Evolutionary conservation across 768 basidiomycete genomes (phyloP), one percentile per base, ranked within the genome.

Genomic region (Boletus patriciae): DNA sequence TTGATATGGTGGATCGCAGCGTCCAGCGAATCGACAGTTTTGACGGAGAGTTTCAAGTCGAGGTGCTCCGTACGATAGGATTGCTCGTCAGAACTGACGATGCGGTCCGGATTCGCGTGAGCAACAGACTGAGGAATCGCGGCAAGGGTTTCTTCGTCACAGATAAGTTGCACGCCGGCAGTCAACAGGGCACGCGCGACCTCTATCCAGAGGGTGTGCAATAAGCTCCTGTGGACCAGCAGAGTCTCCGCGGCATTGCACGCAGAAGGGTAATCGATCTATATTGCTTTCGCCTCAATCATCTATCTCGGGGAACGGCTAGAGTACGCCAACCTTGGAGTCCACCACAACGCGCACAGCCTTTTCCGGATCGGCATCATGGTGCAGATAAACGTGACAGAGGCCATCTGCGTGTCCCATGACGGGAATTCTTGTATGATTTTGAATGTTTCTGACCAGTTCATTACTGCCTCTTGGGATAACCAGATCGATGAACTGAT

Each of bases 321-420:
- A 23, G 48, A 9, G 19, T 15, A 38, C 16, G 15, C 61, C 76
- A 33, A 94, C 96, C 81, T 99, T 99, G 27, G 94, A 88, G 69
- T 99, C 97, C 4, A 96, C 75, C 0, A 87, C 85, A 7, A 99
- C 78, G 21, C 93, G 80, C 40, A 87, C 76, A 0, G 95, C 93
- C 70, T 94, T 98, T 55, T 85, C 81, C 38, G 76, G 64, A 62
- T 90, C 83, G 0, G 95, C 95, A 29, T 80, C 77, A 63, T 90
- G 86, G 71, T 99, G 96, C 6, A 99, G 74, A 70, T 87, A 98
- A 6, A 97, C 84, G 19, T 86, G 83, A 71, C 97, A 99, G 10
- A 98, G 76, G 2, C 97, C 97, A 72, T 99, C 97, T 8, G 97
- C 95, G 67, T 99, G 97, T 2, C 97, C 97, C 94, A 99, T 98